Evolutionary conservation across 1,139 yeast genomes (phyloP).

Genomic region (Candida anutae): DNA sequence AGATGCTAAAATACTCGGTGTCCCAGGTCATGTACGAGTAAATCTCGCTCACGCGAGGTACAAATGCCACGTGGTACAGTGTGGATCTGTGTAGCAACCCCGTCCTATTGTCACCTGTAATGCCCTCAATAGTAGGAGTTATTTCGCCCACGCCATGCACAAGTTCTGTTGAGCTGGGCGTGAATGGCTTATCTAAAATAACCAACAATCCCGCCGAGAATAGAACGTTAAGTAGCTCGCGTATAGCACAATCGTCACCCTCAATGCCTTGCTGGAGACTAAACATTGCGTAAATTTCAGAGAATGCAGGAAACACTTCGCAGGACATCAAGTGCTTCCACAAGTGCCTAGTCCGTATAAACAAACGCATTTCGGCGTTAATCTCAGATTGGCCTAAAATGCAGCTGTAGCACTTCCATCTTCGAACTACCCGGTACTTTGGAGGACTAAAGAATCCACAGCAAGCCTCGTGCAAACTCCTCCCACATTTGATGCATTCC

Average conservation of each 20-base stretch:
- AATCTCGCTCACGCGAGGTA: slow-evolving; percentile 7
- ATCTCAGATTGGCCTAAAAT: no score
- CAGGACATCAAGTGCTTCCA: no score
- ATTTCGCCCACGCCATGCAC: slow-evolving; percentile 9
- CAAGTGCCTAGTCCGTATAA: no score
- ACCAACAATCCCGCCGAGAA: slow-evolving; percentile 10
- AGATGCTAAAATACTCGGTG: slow-evolving; percentile 5
- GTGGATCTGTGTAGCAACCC: not conserved
- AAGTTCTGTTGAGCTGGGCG: slow-evolving; percentile 3
- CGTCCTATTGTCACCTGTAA: slow-evolving; percentile 2
- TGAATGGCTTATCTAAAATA: slow-evolving; percentile 5
- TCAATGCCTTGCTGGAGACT: not conserved
- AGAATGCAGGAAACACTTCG: slow-evolving; percentile 12
- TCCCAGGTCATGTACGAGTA: slow-evolving; percentile 5
- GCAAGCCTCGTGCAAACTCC: no score
- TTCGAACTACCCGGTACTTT: no score
- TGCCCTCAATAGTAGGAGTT: slow-evolving; percentile 4
- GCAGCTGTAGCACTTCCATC: slow-evolving; percentile 14
- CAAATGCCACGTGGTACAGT: slow-evolving; percentile 9
- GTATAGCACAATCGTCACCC: slow-evolving; percentile 1
- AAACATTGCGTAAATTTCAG: slow-evolving; percentile 6
- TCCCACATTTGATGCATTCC: no score
- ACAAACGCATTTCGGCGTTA: no score
- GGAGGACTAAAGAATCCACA: no score
- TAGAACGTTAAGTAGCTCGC: slow-evolving; percentile 9